These are phyloP conservation scores for Talaromyces rugulosus DNA, from an alignment of 2,329 filamentous ascomycete genomes.

Conservation along the genomic window DNA sequence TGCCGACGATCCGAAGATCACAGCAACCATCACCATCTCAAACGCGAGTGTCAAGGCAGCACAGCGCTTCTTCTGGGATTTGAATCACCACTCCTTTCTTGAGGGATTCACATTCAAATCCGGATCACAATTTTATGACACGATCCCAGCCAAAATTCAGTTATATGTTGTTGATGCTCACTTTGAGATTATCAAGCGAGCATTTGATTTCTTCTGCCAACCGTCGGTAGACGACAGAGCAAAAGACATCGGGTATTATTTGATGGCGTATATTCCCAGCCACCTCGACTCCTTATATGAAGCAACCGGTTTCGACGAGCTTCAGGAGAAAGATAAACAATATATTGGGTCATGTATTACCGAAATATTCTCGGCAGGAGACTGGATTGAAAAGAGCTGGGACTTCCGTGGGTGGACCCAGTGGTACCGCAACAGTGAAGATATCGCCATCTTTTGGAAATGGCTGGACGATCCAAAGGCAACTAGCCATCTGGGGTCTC, in stretches of 20 bases:
- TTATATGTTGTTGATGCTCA: background rate
- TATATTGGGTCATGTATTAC: background rate
- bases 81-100: background rate
- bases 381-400: slow-evolving; percentile 1
- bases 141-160: background rate
- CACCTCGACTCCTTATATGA: background rate
- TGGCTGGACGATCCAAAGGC: background rate
- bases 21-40: background rate
- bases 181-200: background rate
- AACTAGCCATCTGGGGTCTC: background rate
- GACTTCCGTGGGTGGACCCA: background rate
- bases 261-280: background rate
- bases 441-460: background rate
- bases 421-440: background rate
- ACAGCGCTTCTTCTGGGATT: slow-evolving; percentile 5
- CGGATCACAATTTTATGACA: background rate
- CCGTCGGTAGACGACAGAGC: background rate
- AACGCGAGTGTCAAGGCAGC: background rate
- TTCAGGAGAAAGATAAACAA: background rate
- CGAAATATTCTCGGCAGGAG: background rate
- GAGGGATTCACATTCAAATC: background rate
- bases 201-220: background rate
- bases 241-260: background rate
- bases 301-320: background rate
- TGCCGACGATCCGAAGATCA: background rate